These are phyloP conservation scores for Cytospora chrysosperma DNA, from an alignment of 2,329 filamentous ascomycete species.

Conservation along the genomic window DNA sequence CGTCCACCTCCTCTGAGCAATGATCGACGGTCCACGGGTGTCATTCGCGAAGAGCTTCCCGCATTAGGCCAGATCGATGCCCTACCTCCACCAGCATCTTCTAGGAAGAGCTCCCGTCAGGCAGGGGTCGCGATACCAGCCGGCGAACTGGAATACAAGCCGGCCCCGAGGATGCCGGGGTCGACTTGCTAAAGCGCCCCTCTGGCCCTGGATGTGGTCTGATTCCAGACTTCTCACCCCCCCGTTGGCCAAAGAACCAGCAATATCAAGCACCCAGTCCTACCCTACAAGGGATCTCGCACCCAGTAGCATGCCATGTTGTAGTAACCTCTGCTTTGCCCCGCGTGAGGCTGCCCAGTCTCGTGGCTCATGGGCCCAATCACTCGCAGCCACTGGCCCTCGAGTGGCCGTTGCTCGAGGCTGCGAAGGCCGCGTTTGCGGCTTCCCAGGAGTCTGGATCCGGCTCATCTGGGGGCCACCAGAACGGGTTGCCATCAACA, in stretches of 20 bases:
- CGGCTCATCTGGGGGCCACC: constrained; percentile 10
- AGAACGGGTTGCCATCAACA: background rate
- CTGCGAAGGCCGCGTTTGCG: background rate
- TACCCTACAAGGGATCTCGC: constrained; percentile 12
- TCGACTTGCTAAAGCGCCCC: constrained; percentile 1
- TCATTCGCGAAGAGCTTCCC: constrained; percentile 16
- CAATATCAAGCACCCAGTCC: constrained; percentile 9
- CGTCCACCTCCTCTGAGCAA: constrained; percentile 1
- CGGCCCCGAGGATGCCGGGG: constrained; percentile 16
- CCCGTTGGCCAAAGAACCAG: background rate
- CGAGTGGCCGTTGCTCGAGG: background rate
- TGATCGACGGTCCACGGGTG: constrained; percentile 7
- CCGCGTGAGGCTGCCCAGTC: constrained; percentile 8
- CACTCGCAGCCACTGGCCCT: background rate
- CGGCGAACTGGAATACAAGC: constrained; percentile 25
- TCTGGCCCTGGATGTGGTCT: constrained; percentile 16
- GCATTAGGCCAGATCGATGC: constrained; percentile 20
- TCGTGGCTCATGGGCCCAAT: background rate
- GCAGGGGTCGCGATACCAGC: constrained; percentile 18
- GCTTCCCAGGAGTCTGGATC: constrained; percentile 14
- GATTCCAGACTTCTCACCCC: background rate
- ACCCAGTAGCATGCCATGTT: background rate
- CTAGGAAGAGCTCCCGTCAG: constrained; percentile 13
- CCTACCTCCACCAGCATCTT: constrained; percentile 17
- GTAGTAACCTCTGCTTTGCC: background rate